Percentiles rank a stretch among this genome's conserved stretches.
Conservation (phyloP, 495 filamentous ascomycete species). For the Penicillium dipodomyicola region DNA sequence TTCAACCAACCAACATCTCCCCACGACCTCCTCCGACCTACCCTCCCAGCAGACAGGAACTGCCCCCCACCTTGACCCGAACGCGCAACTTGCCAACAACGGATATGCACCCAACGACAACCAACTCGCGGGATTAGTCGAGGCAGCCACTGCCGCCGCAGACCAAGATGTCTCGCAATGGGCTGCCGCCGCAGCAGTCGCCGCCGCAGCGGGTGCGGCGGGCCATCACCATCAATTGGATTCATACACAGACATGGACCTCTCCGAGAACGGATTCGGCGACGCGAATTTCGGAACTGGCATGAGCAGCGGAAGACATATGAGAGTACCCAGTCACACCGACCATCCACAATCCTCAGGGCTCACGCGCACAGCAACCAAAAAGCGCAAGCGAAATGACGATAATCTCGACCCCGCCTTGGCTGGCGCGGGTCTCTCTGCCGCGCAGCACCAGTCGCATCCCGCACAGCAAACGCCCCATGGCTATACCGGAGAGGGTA, state of each 20-base stretch:
- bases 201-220: conserved; percentile 39
- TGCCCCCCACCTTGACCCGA: conserved; percentile 36
- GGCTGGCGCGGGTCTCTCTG: conserved; percentile 27
- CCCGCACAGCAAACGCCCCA: conserved; percentile 30
- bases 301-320: conserved; percentile 29
- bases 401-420: conserved; percentile 48
- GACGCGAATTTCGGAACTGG: conserved; percentile 37
- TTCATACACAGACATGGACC: conserved; percentile 42
- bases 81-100: conserved; percentile 28
- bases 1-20: conserved; percentile 35
- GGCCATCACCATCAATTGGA: conserved; percentile 42
- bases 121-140: conserved; percentile 52
- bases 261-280: conserved; percentile 44
- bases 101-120: conserved; percentile 46
- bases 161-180: conserved; percentile 49
- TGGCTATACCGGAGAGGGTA: conserved; percentile 33
- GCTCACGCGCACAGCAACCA: conserved; percentile 48
- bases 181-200: conserved; percentile 39
- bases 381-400: conserved; percentile 46
- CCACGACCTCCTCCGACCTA: conserved; percentile 33
- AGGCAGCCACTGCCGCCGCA: conserved; percentile 53
- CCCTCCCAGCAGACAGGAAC: conserved; percentile 26
- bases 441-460: conserved; percentile 32
- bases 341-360: conserved; percentile 79
- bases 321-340: conserved; percentile 40